phyloP scores from a whole-genome alignment of 768 basidiomycete genomes.

The Suillus subalutaceus region DNA sequence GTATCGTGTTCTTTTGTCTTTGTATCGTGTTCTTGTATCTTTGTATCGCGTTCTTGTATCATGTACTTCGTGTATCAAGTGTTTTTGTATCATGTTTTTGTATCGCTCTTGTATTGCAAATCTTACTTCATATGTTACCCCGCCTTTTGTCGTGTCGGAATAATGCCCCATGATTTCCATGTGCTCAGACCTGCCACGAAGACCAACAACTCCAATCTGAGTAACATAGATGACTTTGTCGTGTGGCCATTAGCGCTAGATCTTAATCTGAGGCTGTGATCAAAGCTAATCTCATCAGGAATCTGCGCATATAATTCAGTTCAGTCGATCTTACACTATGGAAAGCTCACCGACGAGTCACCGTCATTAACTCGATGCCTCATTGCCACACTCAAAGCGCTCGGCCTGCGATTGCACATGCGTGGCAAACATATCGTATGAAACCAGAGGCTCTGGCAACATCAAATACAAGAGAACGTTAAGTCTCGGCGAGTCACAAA shows the following conservation, averaged over 20 bases:
- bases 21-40: not conserved
- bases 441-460: not conserved
- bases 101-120: not conserved
- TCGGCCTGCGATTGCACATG: not conserved
- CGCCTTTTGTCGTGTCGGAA: not conserved
- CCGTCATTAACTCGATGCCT: not conserved
- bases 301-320: not conserved
- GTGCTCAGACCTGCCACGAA: not conserved
- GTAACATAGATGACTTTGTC: not conserved
- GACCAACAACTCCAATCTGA: not conserved
- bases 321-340: not conserved
- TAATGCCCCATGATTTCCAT: not conserved
- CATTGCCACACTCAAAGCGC: not conserved
- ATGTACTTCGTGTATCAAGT: not conserved
- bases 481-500: not conserved
- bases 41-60: too few relatives aligned
- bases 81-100: constrained; percentile 1
- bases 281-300: not conserved
- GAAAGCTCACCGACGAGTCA: not conserved
- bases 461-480: not conserved
- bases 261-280: constrained; percentile 7
- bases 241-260: not conserved
- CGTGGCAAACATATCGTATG: not conserved
- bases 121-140: not conserved
- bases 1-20: not conserved